Evolutionary conservation across 2,329 filamentous ascomycete species (phyloP), one percentile per base, ranked within the genome.

Genomic region (Penicillium freii): DNA sequence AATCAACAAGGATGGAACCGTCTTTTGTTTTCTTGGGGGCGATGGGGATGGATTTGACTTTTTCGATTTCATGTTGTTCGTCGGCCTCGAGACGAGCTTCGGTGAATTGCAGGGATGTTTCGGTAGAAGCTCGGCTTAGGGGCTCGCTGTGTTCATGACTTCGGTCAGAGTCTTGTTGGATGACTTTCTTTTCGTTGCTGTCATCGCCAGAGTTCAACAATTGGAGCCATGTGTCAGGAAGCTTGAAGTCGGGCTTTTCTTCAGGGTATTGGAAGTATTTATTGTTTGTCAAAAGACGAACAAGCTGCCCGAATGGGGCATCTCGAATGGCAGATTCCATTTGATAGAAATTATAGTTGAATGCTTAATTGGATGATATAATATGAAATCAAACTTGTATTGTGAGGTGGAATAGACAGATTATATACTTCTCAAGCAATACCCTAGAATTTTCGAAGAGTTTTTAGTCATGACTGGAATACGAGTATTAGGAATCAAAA

Each of bases 211-310:
- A 36, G 17, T 64, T 52, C 58, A 65, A 55, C n/a, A 63, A 49
- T 39, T 63, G 40, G 8, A 64, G 49, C 59, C 64, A 68, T 61
- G 58, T 34, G 15, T 67, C 63, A 0, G 69, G 71, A n/a, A 66
- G 62, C 44, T 66, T 49, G 51, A 72, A 73, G 48, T 60, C 68
- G 11, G 69, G 56, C 48, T 61, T 62, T 54, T 78, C 76, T 69
- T 82, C 80, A 31, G 75, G 72, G 57, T 80, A 82, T 56, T 75
- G 65, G 31, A 81, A 71, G 36, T 76, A 66, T 53, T 74, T 75
- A 45, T 77, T 77, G 1, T 71, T 61, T 4, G 78, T 77, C 17
- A 78, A 53, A 36, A 73, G 75, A 19, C 80, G 75, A n/a, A 81
- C 58, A 17, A 78, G 23, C 63, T 80, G 78, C 53, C 79, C 79